phyloP scores from a whole-genome alignment of 176 grass and related monocot species.

The Areca catechu region DNA sequence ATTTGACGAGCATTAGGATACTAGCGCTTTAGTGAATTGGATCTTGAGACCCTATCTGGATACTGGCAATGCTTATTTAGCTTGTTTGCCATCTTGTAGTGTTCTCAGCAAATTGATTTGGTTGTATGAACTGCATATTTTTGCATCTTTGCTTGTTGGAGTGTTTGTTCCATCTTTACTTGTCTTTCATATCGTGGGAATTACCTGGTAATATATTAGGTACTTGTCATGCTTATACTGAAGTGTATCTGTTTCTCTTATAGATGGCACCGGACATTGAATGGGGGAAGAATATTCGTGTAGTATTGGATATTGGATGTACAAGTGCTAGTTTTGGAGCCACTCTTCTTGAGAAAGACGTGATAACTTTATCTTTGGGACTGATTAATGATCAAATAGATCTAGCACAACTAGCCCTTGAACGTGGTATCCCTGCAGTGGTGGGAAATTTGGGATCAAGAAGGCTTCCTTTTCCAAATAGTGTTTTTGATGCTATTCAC shows the following conservation, averaged over 20 bases:
- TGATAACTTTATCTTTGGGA: constrained; percentile 64
- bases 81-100: neutral
- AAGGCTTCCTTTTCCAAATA: constrained; percentile 87
- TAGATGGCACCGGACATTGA: constrained; percentile 95
- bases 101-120: too few species aligned
- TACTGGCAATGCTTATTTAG: neutral
- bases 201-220: too few species aligned
- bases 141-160: neutral
- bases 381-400: constrained; percentile 67
- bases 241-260: constrained; percentile 28
- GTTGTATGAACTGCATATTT: too few species aligned
- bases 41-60: too few species aligned
- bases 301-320: constrained; percentile 74
- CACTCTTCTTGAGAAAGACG: constrained; percentile 58
- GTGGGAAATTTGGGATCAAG: constrained; percentile 60
- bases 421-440: constrained; percentile 80
- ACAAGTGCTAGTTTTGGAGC: constrained; percentile 60
- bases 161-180: neutral
- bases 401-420: constrained; percentile 72
- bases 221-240: constrained; percentile 7
- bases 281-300: constrained; percentile 92
- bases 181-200: too few species aligned
- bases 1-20: too few species aligned
- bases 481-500: constrained; percentile 89
- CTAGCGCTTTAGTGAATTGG: too few species aligned